Evolutionary conservation across 148 eudicot genomes (phyloP), one percentile per base, ranked within the genome.

Genomic region (Drosera capensis): DNA sequence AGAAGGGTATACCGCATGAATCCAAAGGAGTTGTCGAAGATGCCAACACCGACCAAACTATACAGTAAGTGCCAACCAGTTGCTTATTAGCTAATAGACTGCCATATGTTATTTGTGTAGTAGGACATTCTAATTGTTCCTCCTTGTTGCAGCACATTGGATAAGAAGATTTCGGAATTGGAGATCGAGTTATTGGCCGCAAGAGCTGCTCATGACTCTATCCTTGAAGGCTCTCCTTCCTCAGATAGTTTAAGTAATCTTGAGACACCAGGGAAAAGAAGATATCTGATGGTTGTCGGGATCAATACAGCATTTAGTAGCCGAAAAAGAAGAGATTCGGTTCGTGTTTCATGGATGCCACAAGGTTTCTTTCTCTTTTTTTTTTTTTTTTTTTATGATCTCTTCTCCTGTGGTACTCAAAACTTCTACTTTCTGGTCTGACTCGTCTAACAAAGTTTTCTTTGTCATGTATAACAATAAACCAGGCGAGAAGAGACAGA

Each of bases 31-130:
- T 71, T 13, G 35, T 60, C 15, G 70, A 77, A 50, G 80, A 80
- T 46, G 54, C 77, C 35, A 78, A 59, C 51, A 56, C 80, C 30
- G 71, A 76, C 45, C 50, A 53, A 52, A 62, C 77, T 15, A 58
- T 80, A 52, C 74, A 80, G 94, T 84, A 68, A 63, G 90, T 54
- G 46, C 29, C 14, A 3, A 8, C 5, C 14, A 12, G 18, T 3
- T 19, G 17, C 15, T 18, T 48, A 14, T 48, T 12, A 25, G 16
- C 26, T 18, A 5, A 5, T 5, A 5, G 38, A 18, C 3, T 4
- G 18, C 6, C 4, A 5, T n/a, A 15, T 16, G 13, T 15, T n/a
- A 21, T 8, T 31, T 17, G n/a, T 19, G 3, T 5, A 20, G 20
- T 18, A 25, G 15, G 14, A 3, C 7, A 48, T 30, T 16, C 1